Percentiles rank a stretch among this genome's conserved stretches.
Conservation (phyloP, 805 yeast species). For the Saitoella complicata region DNA sequence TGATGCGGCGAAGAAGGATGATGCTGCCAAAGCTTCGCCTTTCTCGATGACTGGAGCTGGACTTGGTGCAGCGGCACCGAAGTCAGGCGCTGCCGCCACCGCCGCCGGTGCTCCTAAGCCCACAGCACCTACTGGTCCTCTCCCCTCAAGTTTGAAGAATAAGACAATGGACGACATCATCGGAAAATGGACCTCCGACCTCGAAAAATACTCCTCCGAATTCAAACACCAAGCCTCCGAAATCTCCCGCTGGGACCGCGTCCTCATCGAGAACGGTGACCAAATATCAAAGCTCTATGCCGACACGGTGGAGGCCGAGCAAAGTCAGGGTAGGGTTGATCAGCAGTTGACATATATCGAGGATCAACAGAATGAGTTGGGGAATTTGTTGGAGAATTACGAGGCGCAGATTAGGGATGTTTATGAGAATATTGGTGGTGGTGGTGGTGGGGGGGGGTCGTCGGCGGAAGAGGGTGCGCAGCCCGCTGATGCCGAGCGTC, state of each 20-base stretch:
- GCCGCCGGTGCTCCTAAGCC: conserved; percentile 7
- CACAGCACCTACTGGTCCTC: conserved; percentile 14
- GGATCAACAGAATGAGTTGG: conserved; percentile 85
- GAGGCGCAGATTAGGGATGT: conserved; percentile 50
- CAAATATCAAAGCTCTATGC: conserved; percentile 62
- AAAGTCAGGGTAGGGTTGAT: conserved; percentile 69
- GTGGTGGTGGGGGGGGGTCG: conserved; percentile 7
- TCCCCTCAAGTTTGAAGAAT: conserved; percentile 49
- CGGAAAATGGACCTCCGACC: conserved; percentile 80
- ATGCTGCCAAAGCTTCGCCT: background rate
- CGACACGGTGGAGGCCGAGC: conserved; percentile 69
- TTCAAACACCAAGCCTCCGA: conserved; percentile 62
- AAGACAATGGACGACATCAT: conserved; percentile 86
- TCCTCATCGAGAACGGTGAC: conserved; percentile 70
- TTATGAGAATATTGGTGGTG: conserved; percentile 12
- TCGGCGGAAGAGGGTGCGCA: conserved; percentile 10
- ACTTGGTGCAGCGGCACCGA: background rate
- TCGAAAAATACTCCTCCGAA: conserved; percentile 53
- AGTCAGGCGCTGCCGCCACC: conserved; percentile 3
- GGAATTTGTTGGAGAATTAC: conserved; percentile 61
- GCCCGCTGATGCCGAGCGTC: conserved; percentile 63
- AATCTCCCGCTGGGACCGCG: conserved; percentile 72
- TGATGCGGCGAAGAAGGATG: background rate
- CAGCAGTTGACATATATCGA: conserved; percentile 74
- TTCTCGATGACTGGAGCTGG: background rate